A percentile compares a stretch with the other conserved stretches of the same genome.
Conservation (phyloP, 2,329 filamentous ascomycete species). For the Nigrospora osmanthi region DNA sequence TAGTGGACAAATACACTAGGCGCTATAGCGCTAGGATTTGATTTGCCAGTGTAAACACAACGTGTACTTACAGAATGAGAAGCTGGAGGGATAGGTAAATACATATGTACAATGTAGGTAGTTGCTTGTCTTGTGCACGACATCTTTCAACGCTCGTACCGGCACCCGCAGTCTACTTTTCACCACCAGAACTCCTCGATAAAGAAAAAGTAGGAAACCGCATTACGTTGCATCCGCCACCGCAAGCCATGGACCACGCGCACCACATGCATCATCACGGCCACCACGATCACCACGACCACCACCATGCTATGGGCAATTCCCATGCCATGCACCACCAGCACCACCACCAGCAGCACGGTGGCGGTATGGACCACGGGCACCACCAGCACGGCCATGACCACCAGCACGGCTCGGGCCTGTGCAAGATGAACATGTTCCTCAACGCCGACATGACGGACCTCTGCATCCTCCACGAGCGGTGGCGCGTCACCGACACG, state of each 20-base stretch:
- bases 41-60: no score
- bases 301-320: neutral
- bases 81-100: no score
- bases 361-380: no score
- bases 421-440: conserved; percentile 2
- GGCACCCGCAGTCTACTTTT: no score
- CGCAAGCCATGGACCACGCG: neutral
- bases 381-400: neutral
- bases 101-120: no score
- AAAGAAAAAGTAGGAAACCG: neutral
- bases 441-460: conserved; percentile 1
- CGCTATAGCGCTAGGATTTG: no score
- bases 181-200: no score
- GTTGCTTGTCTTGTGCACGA: no score
- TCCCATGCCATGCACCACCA: neutral
- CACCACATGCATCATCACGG: neutral
- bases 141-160: no score
- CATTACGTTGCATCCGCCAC: neutral
- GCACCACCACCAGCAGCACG: neutral
- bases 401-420: neutral
- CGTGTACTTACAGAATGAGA: no score
- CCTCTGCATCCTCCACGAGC: conserved; percentile 1
- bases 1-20: no score
- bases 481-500: neutral
- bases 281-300: neutral